These are phyloP conservation scores for Neurospora cerealis DNA, from an alignment of 495 filamentous ascomycete species.

Conservation along the genomic window DNA sequence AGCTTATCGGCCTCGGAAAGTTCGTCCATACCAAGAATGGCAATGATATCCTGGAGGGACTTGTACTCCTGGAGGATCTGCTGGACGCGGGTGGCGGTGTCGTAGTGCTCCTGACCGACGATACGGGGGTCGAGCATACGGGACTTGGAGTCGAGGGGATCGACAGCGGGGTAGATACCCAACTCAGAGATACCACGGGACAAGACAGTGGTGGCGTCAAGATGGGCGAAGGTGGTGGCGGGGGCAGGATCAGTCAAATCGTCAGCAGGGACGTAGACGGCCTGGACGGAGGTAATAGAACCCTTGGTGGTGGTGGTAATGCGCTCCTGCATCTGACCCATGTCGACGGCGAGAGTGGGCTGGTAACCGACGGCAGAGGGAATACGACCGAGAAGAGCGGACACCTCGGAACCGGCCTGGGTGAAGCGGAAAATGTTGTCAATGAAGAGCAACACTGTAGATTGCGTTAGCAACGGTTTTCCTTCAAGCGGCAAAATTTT, in stretches of 20 bases:
- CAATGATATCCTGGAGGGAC: constrained; percentile 99
- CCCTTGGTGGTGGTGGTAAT: constrained; percentile 99
- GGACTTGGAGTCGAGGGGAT: constrained; percentile 98
- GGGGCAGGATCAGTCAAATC: constrained; percentile 99
- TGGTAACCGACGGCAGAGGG: constrained; percentile 99
- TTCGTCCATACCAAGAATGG: constrained; percentile 99
- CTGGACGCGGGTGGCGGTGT: constrained; percentile 88
- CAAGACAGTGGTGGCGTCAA: constrained; percentile 99
- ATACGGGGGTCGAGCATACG: constrained; percentile 99
- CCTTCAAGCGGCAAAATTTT: not conserved
- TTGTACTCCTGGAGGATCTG: constrained; percentile 99
- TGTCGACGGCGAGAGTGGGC: constrained; percentile 98
- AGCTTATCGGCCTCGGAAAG: constrained; percentile 98
- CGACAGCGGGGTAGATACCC: constrained; percentile 99
- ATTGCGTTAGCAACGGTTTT: constrained; percentile 2
- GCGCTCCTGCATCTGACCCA: constrained; percentile 99
- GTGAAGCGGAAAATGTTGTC: constrained; percentile 99
- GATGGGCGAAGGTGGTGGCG: constrained; percentile 98
- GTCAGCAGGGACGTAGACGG: constrained; percentile 99
- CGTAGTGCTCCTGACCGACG: constrained; percentile 95
- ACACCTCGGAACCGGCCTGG: constrained; percentile 99
- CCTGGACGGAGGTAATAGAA: constrained; percentile 99
- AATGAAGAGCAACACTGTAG: constrained; percentile 87
- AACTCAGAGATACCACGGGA: constrained; percentile 99
- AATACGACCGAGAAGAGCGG: constrained; percentile 98